Base-by-base conservation (phyloP, 2,329 filamentous ascomycete genomes). In the Stagonosporopsis rhizophila region DNA sequence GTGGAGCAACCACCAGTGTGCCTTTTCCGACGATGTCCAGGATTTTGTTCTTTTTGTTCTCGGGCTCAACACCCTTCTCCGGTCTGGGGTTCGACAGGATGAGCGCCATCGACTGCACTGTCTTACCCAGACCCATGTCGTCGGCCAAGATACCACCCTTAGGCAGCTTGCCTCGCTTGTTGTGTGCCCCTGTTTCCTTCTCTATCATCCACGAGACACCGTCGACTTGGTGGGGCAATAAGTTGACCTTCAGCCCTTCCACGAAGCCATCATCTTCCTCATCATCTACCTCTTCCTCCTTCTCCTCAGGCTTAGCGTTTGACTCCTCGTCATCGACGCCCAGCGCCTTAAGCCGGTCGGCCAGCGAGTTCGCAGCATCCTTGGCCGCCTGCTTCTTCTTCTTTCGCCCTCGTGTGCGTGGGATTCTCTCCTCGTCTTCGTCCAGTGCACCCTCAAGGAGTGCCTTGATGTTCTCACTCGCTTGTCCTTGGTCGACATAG, bases 91-190 rank as follows among this genome's bases (percentile, higher is more conserved):
- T 96, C 52, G 84, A 89, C 34, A 99, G 82, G 38, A 99, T 89
- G 28, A 98, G 82, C 1, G 94, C 88, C 54, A 99, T 90, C 1
- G 93, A 92, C 77, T 99, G 95, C 14, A 99, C 85, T 0, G 95
- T 99, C 81, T 99, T 99, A 56, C 95, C 95, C 14, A 98, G 81
- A 64, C 94, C 94, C 94, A 98, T 96, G 73, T 99, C 95, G 69
- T 99, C 95, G 17, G 95, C 95, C 32, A 99, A 83, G 61, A 99
- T 96, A 17, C 95, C 95, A 32, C 95, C 95, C 67, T 96, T 95
- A 27, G 94, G 92, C 9, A 96, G 84, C 1, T 86, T 82, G 4
- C 84, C 85, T 56, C 90, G 91, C 66, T 89, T 89, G 79, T 95
- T 96, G 58, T 90, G 87, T 17, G 87, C 87, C 2, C 94, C 93